Conservation (phyloP, 1,284 basidiomycete genomes). For the Xanthoconium separans region DNA sequence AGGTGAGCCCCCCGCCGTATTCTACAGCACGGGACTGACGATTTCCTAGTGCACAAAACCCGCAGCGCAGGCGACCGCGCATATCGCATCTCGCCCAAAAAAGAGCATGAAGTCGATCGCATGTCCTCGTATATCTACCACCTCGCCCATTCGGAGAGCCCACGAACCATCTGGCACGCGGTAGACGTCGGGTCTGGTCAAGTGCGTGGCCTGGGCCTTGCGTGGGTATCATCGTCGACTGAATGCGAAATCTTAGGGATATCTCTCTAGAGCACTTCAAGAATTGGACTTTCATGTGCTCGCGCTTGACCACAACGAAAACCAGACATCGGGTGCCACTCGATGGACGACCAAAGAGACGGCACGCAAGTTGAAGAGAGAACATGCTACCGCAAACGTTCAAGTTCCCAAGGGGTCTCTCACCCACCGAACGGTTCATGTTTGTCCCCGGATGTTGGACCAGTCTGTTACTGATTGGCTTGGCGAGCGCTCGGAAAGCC, state of each 20-base stretch:
- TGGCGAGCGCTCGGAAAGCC: constrained; percentile 2
- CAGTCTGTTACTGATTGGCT: constrained; percentile 33
- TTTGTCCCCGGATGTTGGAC: constrained; percentile 41
- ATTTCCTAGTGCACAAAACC: constrained; percentile 12
- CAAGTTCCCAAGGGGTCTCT: constrained; percentile 36
- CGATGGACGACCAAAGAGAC: constrained; percentile 31
- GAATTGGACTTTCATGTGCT: constrained; percentile 43
- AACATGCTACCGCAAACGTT: not conserved
- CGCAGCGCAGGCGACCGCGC: constrained; percentile 4
- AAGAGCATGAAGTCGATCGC: constrained; percentile 49
- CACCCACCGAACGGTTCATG: constrained; percentile 49
- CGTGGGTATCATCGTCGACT: not conserved
- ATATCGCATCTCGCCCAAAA: constrained; percentile 56
- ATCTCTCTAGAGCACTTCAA: constrained; percentile 46
- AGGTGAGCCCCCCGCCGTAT: constrained; percentile 9
- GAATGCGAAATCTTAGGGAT: constrained; percentile 37
- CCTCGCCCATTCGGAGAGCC: constrained; percentile 15
- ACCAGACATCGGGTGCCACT: constrained; percentile 45
- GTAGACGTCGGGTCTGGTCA: constrained; percentile 58
- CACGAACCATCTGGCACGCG: constrained; percentile 31
- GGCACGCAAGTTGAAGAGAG: constrained; percentile 15
- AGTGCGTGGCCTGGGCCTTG: constrained; percentile 31
- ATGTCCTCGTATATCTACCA: constrained; percentile 43
- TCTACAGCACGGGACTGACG: not conserved
- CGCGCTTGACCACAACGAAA: constrained; percentile 48